These are phyloP conservation scores for Colletotrichum eleusines DNA, from an alignment of 2,329 filamentous ascomycete species.

Conservation along the genomic window DNA sequence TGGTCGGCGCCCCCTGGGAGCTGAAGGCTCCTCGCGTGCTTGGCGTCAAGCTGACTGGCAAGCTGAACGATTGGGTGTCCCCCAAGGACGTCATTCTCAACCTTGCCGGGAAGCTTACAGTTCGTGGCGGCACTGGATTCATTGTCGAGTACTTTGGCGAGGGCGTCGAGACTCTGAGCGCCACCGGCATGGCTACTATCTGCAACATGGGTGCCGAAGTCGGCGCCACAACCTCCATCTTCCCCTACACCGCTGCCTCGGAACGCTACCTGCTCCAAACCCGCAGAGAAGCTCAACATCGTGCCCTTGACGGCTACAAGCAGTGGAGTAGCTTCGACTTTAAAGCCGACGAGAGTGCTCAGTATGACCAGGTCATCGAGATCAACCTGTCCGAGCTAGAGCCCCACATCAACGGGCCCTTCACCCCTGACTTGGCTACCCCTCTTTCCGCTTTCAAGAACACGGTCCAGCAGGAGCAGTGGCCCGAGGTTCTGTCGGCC, in stretches of 20 bases:
- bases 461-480: slow-evolving; percentile 84
- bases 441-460: slow-evolving; percentile 91
- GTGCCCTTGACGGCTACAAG: slow-evolving; percentile 38
- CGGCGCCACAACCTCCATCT: slow-evolving; percentile 94
- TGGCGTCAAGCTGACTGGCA: slow-evolving; percentile 85
- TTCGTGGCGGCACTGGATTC: slow-evolving; percentile 92
- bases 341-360: slow-evolving; percentile 80
- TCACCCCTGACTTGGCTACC: slow-evolving; percentile 94
- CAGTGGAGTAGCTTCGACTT: slow-evolving; percentile 57
- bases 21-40: slow-evolving; percentile 93
- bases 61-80: slow-evolving; percentile 89
- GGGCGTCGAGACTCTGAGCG: slow-evolving; percentile 88
- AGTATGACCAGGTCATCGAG: slow-evolving; percentile 91
- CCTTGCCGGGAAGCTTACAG: slow-evolving; percentile 89
- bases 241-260: slow-evolving; percentile 90
- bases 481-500: slow-evolving; percentile 92
- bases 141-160: slow-evolving; percentile 95
- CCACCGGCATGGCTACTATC: slow-evolving; percentile 92
- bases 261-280: slow-evolving; percentile 89
- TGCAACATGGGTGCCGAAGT: slow-evolving; percentile 94
- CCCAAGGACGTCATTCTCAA: slow-evolving; percentile 96
- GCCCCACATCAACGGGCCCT: slow-evolving; percentile 96
- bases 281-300: slow-evolving; percentile 66
- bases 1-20: slow-evolving; percentile 98
- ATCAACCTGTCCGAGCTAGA: slow-evolving; percentile 93